phyloP scores from a whole-genome alignment of 2,329 filamentous ascomycete genomes.

The Pseudogymnoascus sp. region DNA sequence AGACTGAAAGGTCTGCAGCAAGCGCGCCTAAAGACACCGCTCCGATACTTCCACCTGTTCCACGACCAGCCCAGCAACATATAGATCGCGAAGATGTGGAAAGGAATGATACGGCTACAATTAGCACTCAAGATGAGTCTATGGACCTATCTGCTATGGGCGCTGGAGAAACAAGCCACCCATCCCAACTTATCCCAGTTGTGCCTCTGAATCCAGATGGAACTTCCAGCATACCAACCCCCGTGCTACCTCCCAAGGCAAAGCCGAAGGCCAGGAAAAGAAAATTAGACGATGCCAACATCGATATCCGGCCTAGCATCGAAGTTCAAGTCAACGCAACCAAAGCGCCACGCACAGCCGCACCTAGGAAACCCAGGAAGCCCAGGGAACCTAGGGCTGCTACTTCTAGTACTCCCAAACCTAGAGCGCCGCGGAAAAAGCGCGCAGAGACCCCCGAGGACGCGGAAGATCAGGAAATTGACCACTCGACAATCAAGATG shows the following conservation, averaged over 20 bases:
- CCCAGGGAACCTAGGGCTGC: slow-evolving; percentile 2
- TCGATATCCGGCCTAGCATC: slow-evolving; percentile 11
- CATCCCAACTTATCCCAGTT: slow-evolving; percentile 17
- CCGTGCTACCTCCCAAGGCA: slow-evolving; percentile 4
- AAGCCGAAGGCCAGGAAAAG: neutral
- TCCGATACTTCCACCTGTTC: neutral
- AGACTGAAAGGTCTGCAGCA: neutral
- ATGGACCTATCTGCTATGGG: slow-evolving; percentile 13
- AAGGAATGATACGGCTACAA: neutral
- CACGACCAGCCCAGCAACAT: neutral
- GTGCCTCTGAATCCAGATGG: slow-evolving; percentile 23
- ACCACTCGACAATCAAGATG: slow-evolving; percentile 61
- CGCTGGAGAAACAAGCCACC: slow-evolving; percentile 11
- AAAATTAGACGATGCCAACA: slow-evolving; percentile 2
- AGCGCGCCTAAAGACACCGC: neutral
- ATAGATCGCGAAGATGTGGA: neutral
- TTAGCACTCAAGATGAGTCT: neutral
- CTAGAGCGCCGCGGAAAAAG: slow-evolving; percentile 16
- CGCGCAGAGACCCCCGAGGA: slow-evolving; percentile 49
- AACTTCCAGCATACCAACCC: slow-evolving; percentile 16
- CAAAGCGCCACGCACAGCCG: neutral
- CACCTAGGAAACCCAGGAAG: slow-evolving; percentile 9
- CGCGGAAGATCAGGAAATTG: slow-evolving; percentile 54
- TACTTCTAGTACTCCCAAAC: slow-evolving; percentile 15
- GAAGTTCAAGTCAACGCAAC: slow-evolving; percentile 8